Evolutionary conservation across 305 asterid species (phyloP), one percentile per base, ranked within the genome.

Genomic region (Fraxinus baroniana): DNA sequence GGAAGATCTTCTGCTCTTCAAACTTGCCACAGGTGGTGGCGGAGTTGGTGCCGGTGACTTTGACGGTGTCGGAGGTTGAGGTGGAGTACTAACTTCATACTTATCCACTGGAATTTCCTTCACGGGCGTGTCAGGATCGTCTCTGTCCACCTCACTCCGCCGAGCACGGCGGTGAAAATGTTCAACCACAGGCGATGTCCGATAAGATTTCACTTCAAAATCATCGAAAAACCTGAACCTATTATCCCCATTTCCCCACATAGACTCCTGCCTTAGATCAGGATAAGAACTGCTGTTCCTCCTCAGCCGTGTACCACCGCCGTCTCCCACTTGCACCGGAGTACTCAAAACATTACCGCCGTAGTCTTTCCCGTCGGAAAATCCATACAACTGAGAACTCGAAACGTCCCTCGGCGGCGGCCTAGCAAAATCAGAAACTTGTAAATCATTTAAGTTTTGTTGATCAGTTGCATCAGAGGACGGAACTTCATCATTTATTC

Each of bases 231-330:
- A 88, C 80, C 89, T 90, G 57, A 83, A 79, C 86, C 88, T 86
- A 7, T 76, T 86, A 36, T 84, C 92, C 39, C 86, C 84, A 26
- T 85, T 82, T 77, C 84, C 95, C 98, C 92, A 87, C 77, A 80
- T n/a, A 39, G 89, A 79, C 15, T 86, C 93, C 84, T 89, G 93
- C 85, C 95, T 83, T 17, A 92, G 87, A 91, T 95, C 98, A 3
- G 98, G 98, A 84, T 93, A 92, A 28, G 97, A 95, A 36, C 94
- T 93, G 28, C 97, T 94, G 74, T 80, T 94, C 89, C 98, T 87
- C 82, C 91, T 89, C 88, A 92, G 62, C 80, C 93, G 74, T 28
- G 74, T 82, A 62, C 68, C 86, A 28, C 76, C 84, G 5, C 88
- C 88, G 64, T 70, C 80, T 1, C 64, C 86, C 62, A 83, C 83